Conservation (phyloP, 768 basidiomycete species). For the Zangia roseola region DNA sequence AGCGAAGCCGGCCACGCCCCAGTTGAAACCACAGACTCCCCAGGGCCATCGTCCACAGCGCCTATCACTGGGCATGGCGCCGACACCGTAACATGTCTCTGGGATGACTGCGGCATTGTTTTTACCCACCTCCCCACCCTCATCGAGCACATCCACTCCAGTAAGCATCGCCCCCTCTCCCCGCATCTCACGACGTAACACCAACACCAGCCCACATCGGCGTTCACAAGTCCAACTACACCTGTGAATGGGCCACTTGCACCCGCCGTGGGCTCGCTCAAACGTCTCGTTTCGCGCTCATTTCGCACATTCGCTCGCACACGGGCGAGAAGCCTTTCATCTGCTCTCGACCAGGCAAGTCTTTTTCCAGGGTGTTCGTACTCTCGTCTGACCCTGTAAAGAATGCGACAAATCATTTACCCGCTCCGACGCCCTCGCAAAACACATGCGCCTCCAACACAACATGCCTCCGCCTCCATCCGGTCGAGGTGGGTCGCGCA, state of each 20-base stretch:
- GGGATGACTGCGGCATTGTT: constrained; percentile 78
- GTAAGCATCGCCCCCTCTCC: constrained; percentile 41
- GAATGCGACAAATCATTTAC: constrained; percentile 97
- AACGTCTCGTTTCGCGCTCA: constrained; percentile 85
- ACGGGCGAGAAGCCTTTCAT: constrained; percentile 94
- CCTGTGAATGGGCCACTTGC: constrained; percentile 89
- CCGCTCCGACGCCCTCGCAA: constrained; percentile 89
- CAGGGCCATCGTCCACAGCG: constrained; percentile 23
- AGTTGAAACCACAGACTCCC: constrained; percentile 17
- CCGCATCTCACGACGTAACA: neutral
- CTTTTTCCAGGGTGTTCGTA: neutral
- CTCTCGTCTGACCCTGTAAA: constrained; percentile 27
- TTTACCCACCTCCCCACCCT: constrained; percentile 72
- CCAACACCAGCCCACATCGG: constrained; percentile 68
- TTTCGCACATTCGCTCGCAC: constrained; percentile 88
- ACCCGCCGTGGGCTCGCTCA: constrained; percentile 77
- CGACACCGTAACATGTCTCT: constrained; percentile 75
- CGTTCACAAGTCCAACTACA: constrained; percentile 79
- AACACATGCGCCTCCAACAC: constrained; percentile 90
- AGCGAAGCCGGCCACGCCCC: constrained; percentile 21
- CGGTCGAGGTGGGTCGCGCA: constrained; percentile 65
- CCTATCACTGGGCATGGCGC: constrained; percentile 24
- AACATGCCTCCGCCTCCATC: constrained; percentile 73
- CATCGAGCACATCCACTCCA: constrained; percentile 80
- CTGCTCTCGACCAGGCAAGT: constrained; percentile 75